Base-by-base conservation (phyloP, 169 alveolate genomes). In the Plasmodium reichenowi region DNA sequence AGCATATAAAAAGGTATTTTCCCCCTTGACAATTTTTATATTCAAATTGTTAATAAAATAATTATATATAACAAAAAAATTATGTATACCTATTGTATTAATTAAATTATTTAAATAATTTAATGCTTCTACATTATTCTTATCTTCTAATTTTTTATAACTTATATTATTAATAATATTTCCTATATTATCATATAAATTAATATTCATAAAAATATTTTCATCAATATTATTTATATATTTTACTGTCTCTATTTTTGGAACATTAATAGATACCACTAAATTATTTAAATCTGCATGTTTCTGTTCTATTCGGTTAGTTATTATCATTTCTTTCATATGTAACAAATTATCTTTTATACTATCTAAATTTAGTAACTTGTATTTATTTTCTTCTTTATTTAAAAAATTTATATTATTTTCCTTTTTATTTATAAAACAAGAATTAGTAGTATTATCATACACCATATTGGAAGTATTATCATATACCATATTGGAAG, bases 221-320 rank as follows among this genome's bases (percentile, higher is more conserved):
- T 86, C 92, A 60, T 86, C 92, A 10, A 86, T 86, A 43, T 86
- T 86, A 45, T 86, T 86, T 24, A 86, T 86, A 64, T 86, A 86
- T 86, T 86, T 86, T 59, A 86, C 71, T n/a, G 63, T 50, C 50
- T 86, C 92, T 17, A 86, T 66, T 32, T 86, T 86, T 0, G 92
- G 92, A 8, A 86, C 58, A 20, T 72, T 86, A 24, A 86, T 72
- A 13, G 86, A 72, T n/a, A 86, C 92, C 20, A 47, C 68, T 1
- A 86, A 22, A 15, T 26, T 7, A 58, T 64, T 48, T 17, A 24
- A 29, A 6, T 22, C 48, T 50, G 29, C 26, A 8, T 68, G 20
- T 8, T 54, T 83, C 7, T 68, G 85, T 24, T 60, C 50, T 5
- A 5, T 38, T 38, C 43, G 20, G 5, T 29, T 62, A 3, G 60